These are phyloP conservation scores for Pluteus cervinus DNA, from an alignment of 768 basidiomycete genomes.

Conservation along the genomic window DNA sequence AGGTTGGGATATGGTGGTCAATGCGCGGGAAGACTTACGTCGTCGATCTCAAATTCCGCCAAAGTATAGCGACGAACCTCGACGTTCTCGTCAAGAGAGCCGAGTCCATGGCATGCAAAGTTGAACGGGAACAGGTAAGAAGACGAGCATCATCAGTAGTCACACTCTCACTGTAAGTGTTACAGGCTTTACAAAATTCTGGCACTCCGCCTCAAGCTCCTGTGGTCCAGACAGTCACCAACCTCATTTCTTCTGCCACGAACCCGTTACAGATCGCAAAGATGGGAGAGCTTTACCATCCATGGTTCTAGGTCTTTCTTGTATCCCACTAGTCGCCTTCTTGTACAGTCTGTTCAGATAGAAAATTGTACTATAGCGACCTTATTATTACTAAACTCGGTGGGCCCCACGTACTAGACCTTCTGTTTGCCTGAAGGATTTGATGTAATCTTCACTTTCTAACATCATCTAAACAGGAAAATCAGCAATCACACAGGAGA, in stretches of 20 bases:
- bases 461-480: constrained; percentile 58
- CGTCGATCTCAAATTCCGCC: constrained; percentile 53
- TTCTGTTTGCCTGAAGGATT: constrained; percentile 71
- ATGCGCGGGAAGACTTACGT: constrained; percentile 51
- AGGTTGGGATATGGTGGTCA: constrained; percentile 75
- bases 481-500: background rate
- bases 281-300: constrained; percentile 80
- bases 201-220: constrained; percentile 37
- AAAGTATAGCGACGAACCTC: constrained; percentile 45
- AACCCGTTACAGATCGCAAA: constrained; percentile 81
- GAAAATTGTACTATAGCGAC: constrained; percentile 5
- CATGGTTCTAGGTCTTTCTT: constrained; percentile 65
- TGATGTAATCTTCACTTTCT: constrained; percentile 62
- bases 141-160: background rate
- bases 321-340: constrained; percentile 5
- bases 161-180: constrained; percentile 2
- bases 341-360: constrained; percentile 8
- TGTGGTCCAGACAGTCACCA: constrained; percentile 76
- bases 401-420: constrained; percentile 49
- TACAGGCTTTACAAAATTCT: constrained; percentile 30
- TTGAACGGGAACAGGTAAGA: constrained; percentile 75
- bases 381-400: constrained; percentile 16
- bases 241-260: constrained; percentile 79
- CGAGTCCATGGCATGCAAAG: constrained; percentile 79
- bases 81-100: constrained; percentile 76